Evolutionary conservation across 164 flowering plant genomes (phyloP), one percentile per base, ranked within the genome.

Genomic region (Sedum album): DNA sequence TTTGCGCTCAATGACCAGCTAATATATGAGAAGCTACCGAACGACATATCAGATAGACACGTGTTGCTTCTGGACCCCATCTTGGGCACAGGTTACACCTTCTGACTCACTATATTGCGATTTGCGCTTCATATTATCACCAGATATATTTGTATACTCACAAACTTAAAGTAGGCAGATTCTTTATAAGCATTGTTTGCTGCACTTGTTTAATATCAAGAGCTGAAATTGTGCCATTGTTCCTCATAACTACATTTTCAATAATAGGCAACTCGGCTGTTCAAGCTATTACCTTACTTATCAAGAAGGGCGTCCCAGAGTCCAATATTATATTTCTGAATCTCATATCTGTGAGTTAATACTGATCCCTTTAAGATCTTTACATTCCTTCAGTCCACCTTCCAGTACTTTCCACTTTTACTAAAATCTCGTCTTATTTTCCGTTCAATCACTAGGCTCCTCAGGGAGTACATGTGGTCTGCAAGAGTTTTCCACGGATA

Each of bases 11-110:
- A 6, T 70, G 39, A 26, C 74, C 92, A 94, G 99, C 80, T 94
- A 66, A 88, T 94, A 46, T 94, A 94, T 79, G 96, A 94, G 74
- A 94, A 91, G 71, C 75, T 94, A 60, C 99, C 99, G 21, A 68
- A 73, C 30, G 99, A 94, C 74, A 94, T 94, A 67, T 81, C 92
- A 49, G 90, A 91, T n/a, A 83, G 99, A 80, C 97, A 94, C 81
- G 99, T 94, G n/a, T 74, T 94, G 38, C 82, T 94, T 51, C 80
- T 94, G 85, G 99, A 94, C 84, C 99, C 99, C 17, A 82, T 94
- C 69, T 82, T 94, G 20, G 99, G 93, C 57, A 91, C 99, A 86
- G 98, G 98, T 89, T 67, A 14, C 79, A 75, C 25, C 41, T 61
- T 69, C 33, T 48, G 14, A 53, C 25, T 66, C 31, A 9, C 53